Evolutionary conservation across 257 asterid genomes (phyloP).

Genomic region (Agastache rugosa): DNA sequence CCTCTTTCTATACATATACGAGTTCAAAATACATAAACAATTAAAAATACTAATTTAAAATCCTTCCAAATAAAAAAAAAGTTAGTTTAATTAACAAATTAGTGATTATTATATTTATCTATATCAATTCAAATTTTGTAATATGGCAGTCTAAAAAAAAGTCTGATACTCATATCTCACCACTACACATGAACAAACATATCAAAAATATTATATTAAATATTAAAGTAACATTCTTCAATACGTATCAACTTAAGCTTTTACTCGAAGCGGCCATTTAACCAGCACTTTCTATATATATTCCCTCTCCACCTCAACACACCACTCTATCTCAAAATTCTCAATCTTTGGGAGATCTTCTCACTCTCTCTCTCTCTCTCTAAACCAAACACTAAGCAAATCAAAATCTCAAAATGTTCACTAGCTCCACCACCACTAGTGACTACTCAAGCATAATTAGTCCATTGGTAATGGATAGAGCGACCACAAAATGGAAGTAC

Average conservation of each 20-base stretch:
- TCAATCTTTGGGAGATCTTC: neutral
- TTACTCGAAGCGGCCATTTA: neutral
- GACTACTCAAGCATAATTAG: constrained; percentile 38
- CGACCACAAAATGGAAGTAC: constrained; percentile 52
- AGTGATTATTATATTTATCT: neutral
- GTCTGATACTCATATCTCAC: neutral
- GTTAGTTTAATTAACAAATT: neutral
- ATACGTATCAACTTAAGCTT: neutral
- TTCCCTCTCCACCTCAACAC: constrained; percentile 35
- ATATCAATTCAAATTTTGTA: no score
- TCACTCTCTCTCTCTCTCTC: constrained; percentile 29
- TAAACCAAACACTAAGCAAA: neutral
- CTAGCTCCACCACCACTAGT: constrained; percentile 32
- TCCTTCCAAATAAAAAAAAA: neutral
- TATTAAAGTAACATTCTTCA: neutral
- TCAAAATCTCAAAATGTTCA: constrained; percentile 41
- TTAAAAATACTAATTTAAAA: neutral
- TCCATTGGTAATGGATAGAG: constrained; percentile 35
- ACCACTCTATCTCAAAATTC: constrained; percentile 33
- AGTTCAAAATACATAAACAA: neutral
- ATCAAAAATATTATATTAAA: neutral
- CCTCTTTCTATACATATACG: neutral
- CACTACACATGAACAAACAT: neutral
- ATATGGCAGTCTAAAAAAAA: neutral
- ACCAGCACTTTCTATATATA: constrained; percentile 35